phyloP scores from a whole-genome alignment of 768 basidiomycete genomes.

The Lactifluus piperatus region DNA sequence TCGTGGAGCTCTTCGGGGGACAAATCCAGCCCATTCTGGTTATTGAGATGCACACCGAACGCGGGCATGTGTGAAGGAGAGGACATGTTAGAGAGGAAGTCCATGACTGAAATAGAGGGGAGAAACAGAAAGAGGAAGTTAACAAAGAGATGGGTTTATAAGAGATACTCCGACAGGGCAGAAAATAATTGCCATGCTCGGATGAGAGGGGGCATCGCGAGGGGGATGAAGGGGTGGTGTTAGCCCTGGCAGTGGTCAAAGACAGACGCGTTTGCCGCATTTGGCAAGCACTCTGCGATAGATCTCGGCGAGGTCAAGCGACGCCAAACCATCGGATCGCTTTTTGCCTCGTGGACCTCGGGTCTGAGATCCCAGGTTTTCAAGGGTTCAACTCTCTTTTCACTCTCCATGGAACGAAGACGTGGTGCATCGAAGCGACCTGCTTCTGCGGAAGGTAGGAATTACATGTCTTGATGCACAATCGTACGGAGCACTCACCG shows the following conservation, averaged over 20 bases:
- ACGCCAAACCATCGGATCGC: neutral
- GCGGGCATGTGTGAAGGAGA: neutral
- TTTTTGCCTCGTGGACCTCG: neutral
- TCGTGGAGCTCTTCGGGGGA: neutral
- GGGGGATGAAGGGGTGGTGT: neutral
- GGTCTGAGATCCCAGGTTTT: no score
- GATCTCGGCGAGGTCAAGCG: neutral
- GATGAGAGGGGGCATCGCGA: neutral
- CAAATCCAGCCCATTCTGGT: neutral
- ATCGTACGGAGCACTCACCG: constrained; percentile 14
- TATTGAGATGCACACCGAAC: neutral
- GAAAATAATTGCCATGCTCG: neutral
- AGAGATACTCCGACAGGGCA: neutral
- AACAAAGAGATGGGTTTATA: neutral
- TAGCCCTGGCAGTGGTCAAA: no score
- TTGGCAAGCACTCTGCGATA: neutral
- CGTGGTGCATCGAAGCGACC: constrained; percentile 54
- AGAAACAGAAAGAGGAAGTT: neutral
- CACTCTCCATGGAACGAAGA: constrained; percentile 50
- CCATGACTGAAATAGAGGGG: neutral
- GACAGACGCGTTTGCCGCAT: neutral
- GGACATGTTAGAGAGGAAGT: neutral
- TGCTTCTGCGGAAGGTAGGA: constrained; percentile 67
- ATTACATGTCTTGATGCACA: constrained; percentile 17
- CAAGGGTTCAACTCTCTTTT: neutral